These are phyloP conservation scores for Neurospora tetraspora DNA, from an alignment of 495 filamentous ascomycete species.

Conservation along the genomic window DNA sequence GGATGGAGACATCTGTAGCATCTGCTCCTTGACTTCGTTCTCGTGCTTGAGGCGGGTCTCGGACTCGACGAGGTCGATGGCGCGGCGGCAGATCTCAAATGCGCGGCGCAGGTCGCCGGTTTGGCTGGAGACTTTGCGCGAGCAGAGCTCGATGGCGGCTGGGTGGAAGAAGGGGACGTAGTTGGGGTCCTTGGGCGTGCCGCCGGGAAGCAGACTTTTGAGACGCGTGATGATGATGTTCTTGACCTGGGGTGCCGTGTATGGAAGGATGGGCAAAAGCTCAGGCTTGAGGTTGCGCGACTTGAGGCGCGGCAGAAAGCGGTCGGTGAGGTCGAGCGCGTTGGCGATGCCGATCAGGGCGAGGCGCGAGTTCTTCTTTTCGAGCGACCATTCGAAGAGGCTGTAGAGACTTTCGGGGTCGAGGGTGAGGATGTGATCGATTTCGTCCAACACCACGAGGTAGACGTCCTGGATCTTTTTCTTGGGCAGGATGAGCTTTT, in stretches of 20 bases:
- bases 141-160: slow-evolving; percentile 81
- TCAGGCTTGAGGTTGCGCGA: slow-evolving; percentile 82
- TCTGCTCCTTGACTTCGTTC: slow-evolving; percentile 39
- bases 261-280: slow-evolving; percentile 86
- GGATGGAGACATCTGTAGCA: slow-evolving; percentile 36
- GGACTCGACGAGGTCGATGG: slow-evolving; percentile 78
- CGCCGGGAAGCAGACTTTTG: slow-evolving; percentile 52
- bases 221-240: slow-evolving; percentile 77
- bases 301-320: slow-evolving; percentile 89
- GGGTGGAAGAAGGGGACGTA: slow-evolving; percentile 86
- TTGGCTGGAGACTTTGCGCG: slow-evolving; percentile 87
- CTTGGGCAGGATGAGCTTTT: slow-evolving; percentile 53
- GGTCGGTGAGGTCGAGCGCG: slow-evolving; percentile 88
- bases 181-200: slow-evolving; percentile 32
- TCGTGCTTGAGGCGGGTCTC: slow-evolving; percentile 64
- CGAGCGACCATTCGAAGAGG: slow-evolving; percentile 88
- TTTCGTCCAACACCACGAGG: slow-evolving; percentile 82
- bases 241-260: slow-evolving; percentile 81
- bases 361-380: slow-evolving; percentile 57
- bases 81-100: slow-evolving; percentile 84
- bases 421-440: slow-evolving; percentile 81
- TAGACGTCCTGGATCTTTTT: slow-evolving; percentile 49
- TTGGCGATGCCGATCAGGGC: slow-evolving; percentile 91
- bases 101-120: slow-evolving; percentile 92
- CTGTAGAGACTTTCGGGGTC: slow-evolving; percentile 81